Percentiles rank a stretch among this genome's conserved stretches.
These are phyloP conservation scores for Azolla pinnata DNA, from an alignment of 75 land plant genomes.

Conservation along the genomic window DNA sequence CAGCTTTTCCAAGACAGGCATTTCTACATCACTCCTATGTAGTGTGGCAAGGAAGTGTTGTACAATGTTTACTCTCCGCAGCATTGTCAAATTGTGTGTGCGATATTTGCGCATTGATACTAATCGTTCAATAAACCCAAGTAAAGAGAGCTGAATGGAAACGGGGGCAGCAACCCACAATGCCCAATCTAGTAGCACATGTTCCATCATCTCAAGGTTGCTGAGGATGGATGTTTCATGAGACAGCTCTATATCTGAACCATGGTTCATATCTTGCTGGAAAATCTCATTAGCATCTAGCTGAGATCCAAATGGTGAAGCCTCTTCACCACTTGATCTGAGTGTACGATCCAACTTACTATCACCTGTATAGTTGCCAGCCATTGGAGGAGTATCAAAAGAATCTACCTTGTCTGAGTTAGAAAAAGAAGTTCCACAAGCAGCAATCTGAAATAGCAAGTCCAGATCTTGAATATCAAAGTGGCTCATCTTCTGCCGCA, in stretches of 20 bases:
- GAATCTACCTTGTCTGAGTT: constrained; percentile 1
- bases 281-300: constrained; percentile 64
- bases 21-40: constrained; percentile 93
- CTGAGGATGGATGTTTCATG: constrained; percentile 64
- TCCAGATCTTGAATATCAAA: constrained; percentile 89
- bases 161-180: constrained; percentile 82
- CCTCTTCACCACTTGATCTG: constrained; percentile 56
- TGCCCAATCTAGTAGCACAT: constrained; percentile 95
- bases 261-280: constrained; percentile 60
- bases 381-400: background rate
- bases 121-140: constrained; percentile 78
- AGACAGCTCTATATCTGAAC: constrained; percentile 78
- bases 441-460: constrained; percentile 87
- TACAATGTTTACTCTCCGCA: constrained; percentile 78
- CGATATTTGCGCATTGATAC: constrained; percentile 92
- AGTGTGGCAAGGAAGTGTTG: constrained; percentile 85
- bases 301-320: constrained; percentile 64
- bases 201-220: constrained; percentile 97
- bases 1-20: constrained; percentile 80
- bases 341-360: background rate
- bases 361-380: background rate
- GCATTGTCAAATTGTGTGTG: constrained; percentile 70
- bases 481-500: constrained; percentile 67
- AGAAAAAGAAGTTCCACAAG: constrained; percentile 85
- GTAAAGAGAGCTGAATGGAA: constrained; percentile 67